phyloP scores from a whole-genome alignment of 306 rosid species.

The Erythrophleum fordii region DNA sequence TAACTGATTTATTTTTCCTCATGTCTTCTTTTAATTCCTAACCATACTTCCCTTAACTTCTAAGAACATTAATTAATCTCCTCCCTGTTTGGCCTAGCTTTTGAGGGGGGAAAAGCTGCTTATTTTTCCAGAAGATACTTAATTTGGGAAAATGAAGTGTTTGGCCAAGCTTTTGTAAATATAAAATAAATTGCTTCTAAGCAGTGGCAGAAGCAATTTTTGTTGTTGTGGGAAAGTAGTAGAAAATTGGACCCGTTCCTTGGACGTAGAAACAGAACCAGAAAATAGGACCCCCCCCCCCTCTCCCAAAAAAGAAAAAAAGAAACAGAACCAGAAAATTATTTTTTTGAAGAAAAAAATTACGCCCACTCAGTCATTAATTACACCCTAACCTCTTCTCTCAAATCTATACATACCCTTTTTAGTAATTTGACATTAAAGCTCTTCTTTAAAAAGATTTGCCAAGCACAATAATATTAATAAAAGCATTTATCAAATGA shows the following conservation, averaged over 20 bases:
- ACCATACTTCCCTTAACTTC: not conserved
- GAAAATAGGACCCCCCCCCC: no score
- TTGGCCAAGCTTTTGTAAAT: not conserved
- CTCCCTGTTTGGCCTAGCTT: not conserved
- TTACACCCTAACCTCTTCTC: not conserved
- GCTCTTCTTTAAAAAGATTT: no score
- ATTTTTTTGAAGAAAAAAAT: not conserved
- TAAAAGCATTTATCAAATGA: no score
- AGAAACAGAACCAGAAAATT: no score
- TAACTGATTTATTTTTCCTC: not conserved
- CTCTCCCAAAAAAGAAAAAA: no score
- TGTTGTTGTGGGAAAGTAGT: not conserved
- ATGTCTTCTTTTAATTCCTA: not conserved
- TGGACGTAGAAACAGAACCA: not conserved
- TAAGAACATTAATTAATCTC: not conserved
- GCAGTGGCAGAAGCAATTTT: not conserved
- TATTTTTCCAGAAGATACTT: not conserved
- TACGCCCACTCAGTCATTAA: not conserved
- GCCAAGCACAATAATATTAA: no score
- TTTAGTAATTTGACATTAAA: no score
- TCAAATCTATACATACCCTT: no score
- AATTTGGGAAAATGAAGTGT: not conserved
- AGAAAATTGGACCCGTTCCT: not conserved
- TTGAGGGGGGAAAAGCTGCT: not conserved
- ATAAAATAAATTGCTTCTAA: not conserved